Conservation (phyloP, 305 asterid genomes). For the Fraxinus paxiana region DNA sequence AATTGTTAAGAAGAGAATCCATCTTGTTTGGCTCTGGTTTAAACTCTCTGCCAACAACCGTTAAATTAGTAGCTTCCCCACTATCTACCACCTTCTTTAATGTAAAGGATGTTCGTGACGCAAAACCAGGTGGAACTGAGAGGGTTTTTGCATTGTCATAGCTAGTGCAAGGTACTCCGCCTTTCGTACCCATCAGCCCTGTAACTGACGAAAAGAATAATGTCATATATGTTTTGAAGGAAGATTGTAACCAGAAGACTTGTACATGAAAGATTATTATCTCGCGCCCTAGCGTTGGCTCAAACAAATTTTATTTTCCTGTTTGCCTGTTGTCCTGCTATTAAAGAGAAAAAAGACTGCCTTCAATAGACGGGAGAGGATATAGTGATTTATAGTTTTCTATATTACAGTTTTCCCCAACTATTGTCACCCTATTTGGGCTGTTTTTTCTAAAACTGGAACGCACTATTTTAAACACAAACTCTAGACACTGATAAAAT, state of each 20-base stretch:
- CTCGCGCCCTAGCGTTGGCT: neutral
- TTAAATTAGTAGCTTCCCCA: constrained; percentile 21
- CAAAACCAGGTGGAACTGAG: constrained; percentile 75
- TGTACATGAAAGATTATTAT: neutral
- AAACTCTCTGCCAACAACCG: constrained; percentile 24
- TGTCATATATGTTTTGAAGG: neutral
- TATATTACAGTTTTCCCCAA: neutral
- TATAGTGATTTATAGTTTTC: neutral
- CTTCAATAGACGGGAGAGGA: neutral
- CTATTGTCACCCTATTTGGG: neutral
- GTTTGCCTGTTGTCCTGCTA: neutral
- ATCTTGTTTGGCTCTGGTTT: constrained; percentile 18
- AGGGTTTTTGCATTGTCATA: constrained; percentile 19
- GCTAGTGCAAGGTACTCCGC: constrained; percentile 14
- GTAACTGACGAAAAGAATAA: constrained; percentile 2
- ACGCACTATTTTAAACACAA: neutral
- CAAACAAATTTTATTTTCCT: neutral
- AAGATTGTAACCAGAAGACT: neutral
- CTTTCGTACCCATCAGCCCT: constrained; percentile 36
- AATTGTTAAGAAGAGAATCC: constrained; percentile 26
- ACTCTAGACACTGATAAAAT: neutral
- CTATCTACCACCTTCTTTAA: constrained; percentile 34
- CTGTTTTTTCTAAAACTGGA: neutral
- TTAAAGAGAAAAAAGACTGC: neutral
- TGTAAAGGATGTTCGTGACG: constrained; percentile 49